Evolutionary conservation across 768 basidiomycete genomes (phyloP), one percentile per base, ranked within the genome.

Genomic region (Chalciporus piperatus): DNA sequence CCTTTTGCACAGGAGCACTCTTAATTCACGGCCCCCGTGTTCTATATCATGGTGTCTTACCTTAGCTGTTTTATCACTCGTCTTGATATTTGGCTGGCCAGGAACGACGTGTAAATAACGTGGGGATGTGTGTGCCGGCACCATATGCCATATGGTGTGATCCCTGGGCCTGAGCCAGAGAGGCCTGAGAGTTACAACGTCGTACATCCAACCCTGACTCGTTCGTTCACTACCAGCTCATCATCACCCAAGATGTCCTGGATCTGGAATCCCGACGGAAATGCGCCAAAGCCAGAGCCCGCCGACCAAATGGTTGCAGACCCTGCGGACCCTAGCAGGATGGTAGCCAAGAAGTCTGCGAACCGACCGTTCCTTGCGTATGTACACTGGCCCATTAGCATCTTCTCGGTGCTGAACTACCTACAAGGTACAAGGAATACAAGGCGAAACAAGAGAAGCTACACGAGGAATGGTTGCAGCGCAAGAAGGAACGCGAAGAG

Each of bases 351-450:
- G 56, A 96, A 95, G 74, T 70, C 82, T 39, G 90, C 92, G 27
- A 97, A 96, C 72, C 76, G 77, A 52, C 90, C 94, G 9, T 93
- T 91, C 70, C 79, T 95, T 25, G 82, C 82, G 83, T 92, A 73
- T 57, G 84, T 78, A 35, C 62, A 67, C 27, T 37, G 11, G 14
- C 17, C n/a, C 11, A 23, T 44, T 17, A 39, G 22, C 14, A 40
- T 22, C 33, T 28, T 38, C 33, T 39, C 19, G 23, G 27, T 39
- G 41, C 44, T 58, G 23, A 59, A 50, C 47, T 39, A 51, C 54
- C 33, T 20, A 22, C 49, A 61, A 89, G 87, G 16, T 79, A 89
- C 70, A 81, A 78, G 63, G 76, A 84, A 66, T 89, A 84, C 70
- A 81, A 77, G 52, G 76, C 76, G 56, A 75, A 79, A 62, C 82